phyloP scores from a whole-genome alignment of 2,329 filamentous ascomycete genomes.

The Fonsecaea multimorphosa region DNA sequence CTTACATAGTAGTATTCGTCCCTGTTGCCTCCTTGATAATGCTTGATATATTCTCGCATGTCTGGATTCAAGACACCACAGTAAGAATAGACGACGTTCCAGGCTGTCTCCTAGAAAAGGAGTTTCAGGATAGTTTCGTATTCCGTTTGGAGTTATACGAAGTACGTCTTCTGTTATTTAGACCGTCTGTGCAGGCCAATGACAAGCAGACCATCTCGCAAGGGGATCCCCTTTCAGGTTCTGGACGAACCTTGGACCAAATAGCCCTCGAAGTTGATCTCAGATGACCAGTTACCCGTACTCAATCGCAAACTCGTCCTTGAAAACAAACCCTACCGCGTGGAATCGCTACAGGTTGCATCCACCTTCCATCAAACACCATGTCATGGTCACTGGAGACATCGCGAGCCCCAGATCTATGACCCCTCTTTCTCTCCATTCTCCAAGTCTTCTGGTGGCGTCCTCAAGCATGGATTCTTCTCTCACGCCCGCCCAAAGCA shows the following conservation, averaged over 20 bases:
- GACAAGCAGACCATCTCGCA: neutral
- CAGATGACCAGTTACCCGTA: neutral
- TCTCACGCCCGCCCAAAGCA: slow-evolving; percentile 62
- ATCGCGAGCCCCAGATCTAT: slow-evolving; percentile 70
- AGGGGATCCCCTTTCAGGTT: neutral
- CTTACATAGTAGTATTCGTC: neutral
- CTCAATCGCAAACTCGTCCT: neutral
- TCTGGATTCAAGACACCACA: neutral
- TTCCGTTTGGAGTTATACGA: neutral
- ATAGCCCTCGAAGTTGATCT: neutral
- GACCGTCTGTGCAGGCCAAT: neutral
- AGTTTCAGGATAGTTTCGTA: neutral
- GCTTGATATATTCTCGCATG: neutral
- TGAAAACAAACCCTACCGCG: neutral
- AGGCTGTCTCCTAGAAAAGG: neutral
- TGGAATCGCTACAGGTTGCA: slow-evolving; percentile 27
- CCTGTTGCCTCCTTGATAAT: neutral
- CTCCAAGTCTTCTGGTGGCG: slow-evolving; percentile 68
- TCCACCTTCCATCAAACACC: slow-evolving; percentile 65
- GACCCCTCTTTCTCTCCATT: slow-evolving; percentile 74
- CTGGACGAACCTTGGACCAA: neutral
- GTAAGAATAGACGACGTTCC: neutral
- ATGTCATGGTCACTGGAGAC: slow-evolving; percentile 73
- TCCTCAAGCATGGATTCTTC: slow-evolving; percentile 60
- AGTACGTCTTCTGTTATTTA: neutral